phyloP scores from a whole-genome alignment of 768 basidiomycete species.

The Boletus pseudopeckii region DNA sequence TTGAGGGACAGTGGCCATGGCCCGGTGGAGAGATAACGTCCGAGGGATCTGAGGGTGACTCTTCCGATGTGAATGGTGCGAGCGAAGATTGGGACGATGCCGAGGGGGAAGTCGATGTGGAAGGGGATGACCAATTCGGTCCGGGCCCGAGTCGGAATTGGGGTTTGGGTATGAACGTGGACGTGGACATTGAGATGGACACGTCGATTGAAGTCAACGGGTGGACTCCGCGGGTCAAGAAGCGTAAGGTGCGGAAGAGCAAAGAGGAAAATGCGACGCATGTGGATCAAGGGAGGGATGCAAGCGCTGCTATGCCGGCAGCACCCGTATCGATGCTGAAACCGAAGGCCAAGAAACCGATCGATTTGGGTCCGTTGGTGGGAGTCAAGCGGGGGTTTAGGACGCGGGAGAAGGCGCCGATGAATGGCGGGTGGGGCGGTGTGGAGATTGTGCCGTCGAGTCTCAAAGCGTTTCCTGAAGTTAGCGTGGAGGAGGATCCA shows the following conservation, averaged over 20 bases:
- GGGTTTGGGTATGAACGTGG: conserved; percentile 24
- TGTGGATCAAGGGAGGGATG: background rate
- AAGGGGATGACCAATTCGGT: conserved; percentile 18
- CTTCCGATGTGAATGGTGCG: conserved; percentile 10
- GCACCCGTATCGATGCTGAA: background rate
- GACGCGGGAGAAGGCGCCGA: conserved; percentile 54
- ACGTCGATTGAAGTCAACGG: conserved; percentile 2
- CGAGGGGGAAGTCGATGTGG: conserved; percentile 21
- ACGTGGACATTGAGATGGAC: conserved; percentile 24
- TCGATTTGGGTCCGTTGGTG: conserved; percentile 63
- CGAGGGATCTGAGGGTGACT: conserved; percentile 20
- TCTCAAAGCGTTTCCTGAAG: conserved; percentile 15
- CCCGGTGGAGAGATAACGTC: conserved; percentile 27
- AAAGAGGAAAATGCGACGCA: conserved; percentile 30
- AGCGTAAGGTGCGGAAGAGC: conserved; percentile 16
- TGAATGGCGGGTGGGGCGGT: conserved; percentile 60
- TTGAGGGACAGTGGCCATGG: conserved; percentile 39
- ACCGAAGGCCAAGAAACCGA: background rate
- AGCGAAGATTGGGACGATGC: conserved; percentile 19
- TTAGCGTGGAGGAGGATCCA: conserved; percentile 8
- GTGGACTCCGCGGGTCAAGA: conserved; percentile 14
- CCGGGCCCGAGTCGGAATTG: conserved; percentile 5
- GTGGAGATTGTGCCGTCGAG: conserved; percentile 50
- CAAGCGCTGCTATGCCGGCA: background rate
- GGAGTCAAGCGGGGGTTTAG: conserved; percentile 59